phyloP scores from a whole-genome alignment of 2,329 filamentous ascomycete genomes.

The Cladosporium halotolerans region DNA sequence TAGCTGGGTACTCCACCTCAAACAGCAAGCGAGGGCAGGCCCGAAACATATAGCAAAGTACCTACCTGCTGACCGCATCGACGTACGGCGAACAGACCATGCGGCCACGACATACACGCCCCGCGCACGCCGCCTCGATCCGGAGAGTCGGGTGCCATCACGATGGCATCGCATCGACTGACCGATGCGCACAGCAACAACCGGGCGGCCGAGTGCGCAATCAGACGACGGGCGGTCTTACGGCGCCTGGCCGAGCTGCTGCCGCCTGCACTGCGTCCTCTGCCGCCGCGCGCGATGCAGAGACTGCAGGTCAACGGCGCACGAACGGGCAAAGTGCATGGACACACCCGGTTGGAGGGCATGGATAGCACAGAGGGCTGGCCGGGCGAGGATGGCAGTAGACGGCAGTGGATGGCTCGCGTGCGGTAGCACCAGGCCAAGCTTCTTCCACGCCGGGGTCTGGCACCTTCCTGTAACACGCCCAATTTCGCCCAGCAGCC shows the following conservation, averaged over 20 bases:
- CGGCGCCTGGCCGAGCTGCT: too few species aligned
- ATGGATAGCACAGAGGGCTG: conserved; percentile 5
- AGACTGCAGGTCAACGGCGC: not conserved
- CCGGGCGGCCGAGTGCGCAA: not conserved
- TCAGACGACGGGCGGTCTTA: too few species aligned
- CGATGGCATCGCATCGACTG: conserved; percentile 8
- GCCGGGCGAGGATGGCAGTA: not conserved
- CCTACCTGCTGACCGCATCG: not conserved
- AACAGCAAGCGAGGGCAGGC: not conserved
- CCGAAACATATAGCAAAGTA: not conserved
- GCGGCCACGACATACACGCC: conserved; percentile 1
- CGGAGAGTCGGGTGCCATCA: not conserved
- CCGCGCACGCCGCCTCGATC: not conserved
- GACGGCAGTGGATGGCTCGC: too few species aligned
- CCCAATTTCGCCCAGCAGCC: not conserved
- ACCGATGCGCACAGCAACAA: not conserved
- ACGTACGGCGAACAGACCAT: not conserved
- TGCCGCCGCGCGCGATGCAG: too few species aligned
- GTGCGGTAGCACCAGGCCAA: not conserved
- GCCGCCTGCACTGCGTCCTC: too few species aligned
- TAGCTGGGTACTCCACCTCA: not conserved
- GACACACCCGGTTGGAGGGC: conserved; percentile 9
- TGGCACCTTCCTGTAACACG: conserved; percentile 5
- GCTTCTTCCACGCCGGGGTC: conserved; percentile 8
- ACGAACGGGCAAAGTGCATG: conserved; percentile 4